Base-by-base conservation (phyloP, 2,329 filamentous ascomycete species). In the Trichophyton simii region DNA sequence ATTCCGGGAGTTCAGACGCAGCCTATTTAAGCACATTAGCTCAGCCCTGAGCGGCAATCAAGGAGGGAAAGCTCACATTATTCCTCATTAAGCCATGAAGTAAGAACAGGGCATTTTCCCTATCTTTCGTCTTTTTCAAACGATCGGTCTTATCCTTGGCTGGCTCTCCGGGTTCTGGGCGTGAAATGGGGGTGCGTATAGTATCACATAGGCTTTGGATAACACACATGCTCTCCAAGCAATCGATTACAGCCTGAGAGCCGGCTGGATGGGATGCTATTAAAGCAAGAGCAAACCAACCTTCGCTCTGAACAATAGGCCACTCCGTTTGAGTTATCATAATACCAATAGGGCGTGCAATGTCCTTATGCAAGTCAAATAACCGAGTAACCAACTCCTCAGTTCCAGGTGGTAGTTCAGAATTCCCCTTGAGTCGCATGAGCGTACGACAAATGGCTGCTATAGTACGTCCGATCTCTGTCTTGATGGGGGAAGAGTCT, bases 271-370 rank as follows among this genome's bases (percentile, higher is more conserved):
- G 71, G 5, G 72, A 73, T 8, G 75, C 75, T 72, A 79, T 77
- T 52, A 80, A 63, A 3, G 77, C 77, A 31, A 80, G 66, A 13
- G 76, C 76, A 67, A 80, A 79, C 73, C 77, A 78, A 1, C 77
- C 78, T 66, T 80, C 78, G 57, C 76, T 77, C 22, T 75, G 71
- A 54, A 79, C 72, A 38, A 79, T 74, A 20, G 77, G 75, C 74
- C 77, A 79, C 62, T 77, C 74, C 3, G 74, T 72, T 61, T 79
- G 77, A 2, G 71, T 71, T 22, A 77, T 67, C 75, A 80, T 78
- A 28, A 72, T 71, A 54, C 71, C 73, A 38, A 78, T 62, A 13
- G 77, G 75, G 25, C 70, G 68, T 3, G 74, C 71, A 61, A 78
- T 64, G 18, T 69, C 69, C 42, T 68, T 58, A 48, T 77, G 73